Conservation (phyloP, 1,284 basidiomycete genomes). For the Pyrrhoderma lamaoense region DNA sequence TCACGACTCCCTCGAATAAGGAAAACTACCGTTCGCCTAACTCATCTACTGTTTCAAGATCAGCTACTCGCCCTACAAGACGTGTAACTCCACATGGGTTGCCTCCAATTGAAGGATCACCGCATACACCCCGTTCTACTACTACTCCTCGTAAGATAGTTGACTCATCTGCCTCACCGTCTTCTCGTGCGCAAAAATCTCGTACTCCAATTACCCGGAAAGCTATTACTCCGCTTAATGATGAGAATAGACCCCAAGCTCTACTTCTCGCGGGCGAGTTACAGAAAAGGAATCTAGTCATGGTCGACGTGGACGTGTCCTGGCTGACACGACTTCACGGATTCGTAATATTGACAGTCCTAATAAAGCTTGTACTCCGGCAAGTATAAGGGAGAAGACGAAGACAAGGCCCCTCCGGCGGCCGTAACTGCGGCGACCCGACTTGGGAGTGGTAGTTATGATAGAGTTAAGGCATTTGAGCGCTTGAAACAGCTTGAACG, state of each 20-base stretch:
- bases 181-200: background rate
- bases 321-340: constrained; percentile 18
- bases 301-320: constrained; percentile 11
- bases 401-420: background rate
- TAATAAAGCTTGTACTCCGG: background rate
- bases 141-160: constrained; percentile 2
- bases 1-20: background rate
- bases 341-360: background rate
- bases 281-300: constrained; percentile 4
- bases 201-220: constrained; percentile 12
- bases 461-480: constrained; percentile 25
- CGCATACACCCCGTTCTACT: constrained; percentile 1
- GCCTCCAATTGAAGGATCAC: constrained; percentile 14
- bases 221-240: constrained; percentile 11
- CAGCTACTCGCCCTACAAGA: constrained; percentile 2
- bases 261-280: background rate
- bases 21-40: background rate
- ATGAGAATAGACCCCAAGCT: constrained; percentile 6
- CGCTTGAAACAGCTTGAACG: constrained; percentile 35
- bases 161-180: background rate
- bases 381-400: background rate
- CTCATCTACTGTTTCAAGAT: background rate
- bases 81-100: constrained; percentile 1
- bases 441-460: constrained; percentile 17
- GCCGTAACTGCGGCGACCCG: background rate